Base-by-base conservation (phyloP, 2,329 filamentous ascomycete genomes). In the Fusarium sp. region DNA sequence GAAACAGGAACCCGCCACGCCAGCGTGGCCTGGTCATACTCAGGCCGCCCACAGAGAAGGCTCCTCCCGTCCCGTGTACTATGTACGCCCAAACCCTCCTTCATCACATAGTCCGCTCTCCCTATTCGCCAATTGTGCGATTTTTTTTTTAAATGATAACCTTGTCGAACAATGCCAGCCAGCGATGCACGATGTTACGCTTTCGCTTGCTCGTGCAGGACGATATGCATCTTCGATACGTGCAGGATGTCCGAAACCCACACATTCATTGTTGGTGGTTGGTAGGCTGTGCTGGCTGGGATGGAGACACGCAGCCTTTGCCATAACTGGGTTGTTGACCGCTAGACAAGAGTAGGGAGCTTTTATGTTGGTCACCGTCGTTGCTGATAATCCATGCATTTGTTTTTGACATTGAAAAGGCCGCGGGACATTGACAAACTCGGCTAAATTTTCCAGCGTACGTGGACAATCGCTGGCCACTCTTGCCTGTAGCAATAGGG, bases 51-150 rank as follows among this genome's bases (percentile, higher is more conserved):
- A 69, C 69, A 72, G 54, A 75, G 72, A 78, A 79, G 77, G 77
- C 75, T 78, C 76, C 69, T 79, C 77, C 77, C 77, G 77, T 76
- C 74, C 70, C 75, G 74, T 41, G 49, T 51, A 70, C 76, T 74
- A 72, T 72, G 69, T 61, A 55, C 59, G 57, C 73, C 70, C 65
- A 68, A 66, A 50, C 55, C 63, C 56, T 62, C 67, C 67, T 47
- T 63, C 61, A 25, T 20, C 40, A 51, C 57, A 43, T 42, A 51
- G 46, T 40, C 53, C 25, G 43, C 41, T 55, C 16, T 53, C 47
- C 59, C 47, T 43, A 71, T 65, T 71, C 54, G 68, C 28, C 23
- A 48, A 37, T 48, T 40, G 30, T 61, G 50, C 59, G 55, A 42
- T 58, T 34, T 51, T 54, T 68, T 53, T 68, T 23, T 21, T 21